Base-by-base conservation (phyloP, 768 basidiomycete genomes). In the Naganishia vaughanmartiniae region DNA sequence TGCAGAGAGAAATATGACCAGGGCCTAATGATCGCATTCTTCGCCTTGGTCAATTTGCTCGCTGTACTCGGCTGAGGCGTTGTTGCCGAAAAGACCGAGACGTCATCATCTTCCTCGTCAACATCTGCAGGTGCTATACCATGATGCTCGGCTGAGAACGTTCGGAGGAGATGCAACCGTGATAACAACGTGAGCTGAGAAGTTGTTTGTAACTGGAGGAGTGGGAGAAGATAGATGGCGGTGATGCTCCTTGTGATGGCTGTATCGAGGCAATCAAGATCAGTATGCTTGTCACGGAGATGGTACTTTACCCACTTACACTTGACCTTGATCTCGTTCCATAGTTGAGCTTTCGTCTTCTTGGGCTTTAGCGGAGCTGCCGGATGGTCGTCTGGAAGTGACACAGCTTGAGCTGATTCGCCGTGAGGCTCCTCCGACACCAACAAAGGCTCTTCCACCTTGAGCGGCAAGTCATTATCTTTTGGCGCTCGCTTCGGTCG, bases 241-340 rank as follows among this genome's bases (percentile, higher is more conserved):
- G 93, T 93, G 31, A 98, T 82, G 19, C 91, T 89, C 66, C 94
- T 85, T 1, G 93, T 95, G 70, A 97, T 86, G 7, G 92, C 93
- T 96, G 70, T 42, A 46, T 46, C 26, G 26, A 54, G 21, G n/a
- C 42, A 31, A 28, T 73, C 45, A 5, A 11, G 53, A 54, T 66
- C 65, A 34, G n/a, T 15, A 30, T 21, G 5, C 12, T 24, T n/a
- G 15, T 39, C 21, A 34, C 33, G 21, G 33, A 6, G 26, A 21
- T 3, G 4, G 24, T 6, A 21, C 30, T 54, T 39, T 63, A 7
- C 51, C 14, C 26, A 83, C 86, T 56, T 76, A 89, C 91, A 88
- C 36, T 94, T 87, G 45, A 93, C 86, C 80, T 96, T 97, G 45
- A 96, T 86, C 81, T 96, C 92, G 69, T 88, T 88, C 95, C 95